Percentiles rank a stretch among this genome's conserved stretches.
Evolutionary conservation across 1,284 basidiomycete genomes (phyloP).

Genomic region (Cutaneotrichosporon cutaneum): DNA sequence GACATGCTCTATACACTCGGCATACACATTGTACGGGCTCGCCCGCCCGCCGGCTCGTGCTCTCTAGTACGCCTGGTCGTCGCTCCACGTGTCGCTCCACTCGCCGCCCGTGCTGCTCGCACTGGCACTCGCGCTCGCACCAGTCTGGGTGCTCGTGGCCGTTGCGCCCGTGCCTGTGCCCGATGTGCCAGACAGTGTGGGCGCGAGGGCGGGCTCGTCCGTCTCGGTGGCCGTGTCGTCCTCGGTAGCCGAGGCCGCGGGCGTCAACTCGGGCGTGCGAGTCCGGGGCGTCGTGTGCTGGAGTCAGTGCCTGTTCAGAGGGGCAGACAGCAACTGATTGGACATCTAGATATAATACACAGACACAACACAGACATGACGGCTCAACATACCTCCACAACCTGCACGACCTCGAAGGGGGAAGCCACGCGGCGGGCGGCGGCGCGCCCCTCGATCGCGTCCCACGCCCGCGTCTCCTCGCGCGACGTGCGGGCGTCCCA

Average conservation of each 20-base stretch:
- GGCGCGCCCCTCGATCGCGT: neutral
- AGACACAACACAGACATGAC: neutral
- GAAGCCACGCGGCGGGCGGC: neutral
- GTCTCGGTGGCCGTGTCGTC: slow-evolving; percentile 1
- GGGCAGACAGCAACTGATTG: neutral
- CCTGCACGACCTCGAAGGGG: slow-evolving; percentile 6
- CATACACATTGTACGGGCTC: too few species aligned
- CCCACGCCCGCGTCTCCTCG: slow-evolving; percentile 7
- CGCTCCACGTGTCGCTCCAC: slow-evolving; percentile 5
- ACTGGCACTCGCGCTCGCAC: neutral
- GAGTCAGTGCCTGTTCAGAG: neutral
- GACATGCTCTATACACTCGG: too few species aligned
- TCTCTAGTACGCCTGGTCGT: slow-evolving; percentile 1
- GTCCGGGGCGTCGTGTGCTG: neutral
- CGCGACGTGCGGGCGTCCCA: slow-evolving; percentile 4
- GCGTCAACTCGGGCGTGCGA: neutral
- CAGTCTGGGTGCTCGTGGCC: neutral
- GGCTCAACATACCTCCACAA: slow-evolving; percentile 6
- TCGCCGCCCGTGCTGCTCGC: neutral
- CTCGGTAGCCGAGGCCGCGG: neutral
- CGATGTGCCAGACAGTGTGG: neutral
- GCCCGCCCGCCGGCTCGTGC: too few species aligned
- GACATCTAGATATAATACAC: neutral
- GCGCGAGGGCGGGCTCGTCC: neutral
- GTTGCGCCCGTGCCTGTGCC: neutral